Evolutionary conservation across 352 stramenopile genomes (phyloP).

Genomic region (Phytophthora litchii): DNA sequence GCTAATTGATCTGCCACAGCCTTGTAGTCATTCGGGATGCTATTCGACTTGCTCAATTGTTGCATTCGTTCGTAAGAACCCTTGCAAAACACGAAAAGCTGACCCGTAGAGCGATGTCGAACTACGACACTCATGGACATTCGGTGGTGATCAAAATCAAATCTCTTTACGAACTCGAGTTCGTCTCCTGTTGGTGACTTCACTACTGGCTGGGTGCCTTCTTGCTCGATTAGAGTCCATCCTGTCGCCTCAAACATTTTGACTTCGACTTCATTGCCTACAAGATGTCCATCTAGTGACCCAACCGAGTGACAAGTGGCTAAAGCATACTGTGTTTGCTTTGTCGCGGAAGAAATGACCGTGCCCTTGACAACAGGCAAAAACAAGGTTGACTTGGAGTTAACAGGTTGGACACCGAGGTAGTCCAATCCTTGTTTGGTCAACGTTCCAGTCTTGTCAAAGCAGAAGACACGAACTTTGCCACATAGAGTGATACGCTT

Average conservation of each 20-base stretch:
- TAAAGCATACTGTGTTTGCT: conserved; percentile 50
- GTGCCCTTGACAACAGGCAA: too few relatives aligned
- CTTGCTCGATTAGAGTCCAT: too few relatives aligned
- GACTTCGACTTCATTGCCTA: too few relatives aligned
- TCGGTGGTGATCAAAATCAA: conserved; percentile 85
- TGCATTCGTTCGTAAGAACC: conserved; percentile 80
- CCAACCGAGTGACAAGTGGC: conserved; percentile 75
- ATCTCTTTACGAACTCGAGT: conserved; percentile 78
- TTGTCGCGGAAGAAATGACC: conserved; percentile 18
- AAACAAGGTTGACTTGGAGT: too few relatives aligned
- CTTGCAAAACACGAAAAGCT: conserved; percentile 73
- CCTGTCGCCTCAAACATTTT: too few relatives aligned
- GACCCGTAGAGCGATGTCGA: conserved; percentile 36
- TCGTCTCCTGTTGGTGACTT: conserved; percentile 13
- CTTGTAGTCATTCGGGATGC: conserved; percentile 68
- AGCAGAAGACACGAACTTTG: conserved; percentile 83
- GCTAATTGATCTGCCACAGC: conserved; percentile 36
- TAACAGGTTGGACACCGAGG: conserved; percentile 34
- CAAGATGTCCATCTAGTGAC: conserved; percentile 1
- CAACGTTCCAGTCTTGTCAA: conserved; percentile 90
- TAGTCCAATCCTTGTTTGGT: conserved; percentile 87
- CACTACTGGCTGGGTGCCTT: too few relatives aligned
- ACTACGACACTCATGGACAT: conserved; percentile 89
- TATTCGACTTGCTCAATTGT: conserved; percentile 44
- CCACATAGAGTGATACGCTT: conserved; percentile 77